Evolutionary conservation across 1,139 yeast species (phyloP), one percentile per base, ranked within the genome.

Genomic region (Hyphopichia khmerensis): DNA sequence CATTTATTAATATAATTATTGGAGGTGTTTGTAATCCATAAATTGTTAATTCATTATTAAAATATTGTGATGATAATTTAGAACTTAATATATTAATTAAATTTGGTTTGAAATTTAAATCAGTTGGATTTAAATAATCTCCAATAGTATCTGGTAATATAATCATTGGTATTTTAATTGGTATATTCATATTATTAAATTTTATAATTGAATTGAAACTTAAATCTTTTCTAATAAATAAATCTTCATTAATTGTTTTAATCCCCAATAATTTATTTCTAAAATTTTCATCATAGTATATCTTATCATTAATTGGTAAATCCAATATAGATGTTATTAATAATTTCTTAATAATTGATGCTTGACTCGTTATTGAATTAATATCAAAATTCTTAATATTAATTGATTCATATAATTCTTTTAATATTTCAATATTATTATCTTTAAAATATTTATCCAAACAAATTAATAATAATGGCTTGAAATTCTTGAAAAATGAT

Each of bases 1-100:
- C 84, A 51, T 79, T 77, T 35, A 82, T 75, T 41, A 82, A 64
- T 7, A 79, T 60, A 26, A 81, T 71, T 7, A 81, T 69, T 1
- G 84, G 79, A 1, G 86, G 87, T 0, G 87, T 81, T 41, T 69
- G 73, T 13, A 75, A 59, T 0, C 86, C 86, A 57, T 79, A 80
- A 13, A 78, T 74, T 3, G 78, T 71, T 45, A 74, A 57, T 44
- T 73, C 79, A 46, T 63, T 63, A 47, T 66, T 62, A 45, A 60
- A 59, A 40, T 57, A 51, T 1, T 52, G 47, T 1, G 72, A 54
- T 3, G 61, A 61, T 39, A 73, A 52, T 40, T 62, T 65, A 6
- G 75, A 64, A 37, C 58, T 60, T 39, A 72, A 56, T n/a, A 73
- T 48, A 36, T 64, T 65, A 44, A 70, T 69, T 41, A 73, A 59